A percentile compares a stretch with the other conserved stretches of the same genome.
These are phyloP conservation scores for Knufia petricola DNA, from an alignment of 2,329 filamentous ascomycete genomes.

Conservation along the genomic window DNA sequence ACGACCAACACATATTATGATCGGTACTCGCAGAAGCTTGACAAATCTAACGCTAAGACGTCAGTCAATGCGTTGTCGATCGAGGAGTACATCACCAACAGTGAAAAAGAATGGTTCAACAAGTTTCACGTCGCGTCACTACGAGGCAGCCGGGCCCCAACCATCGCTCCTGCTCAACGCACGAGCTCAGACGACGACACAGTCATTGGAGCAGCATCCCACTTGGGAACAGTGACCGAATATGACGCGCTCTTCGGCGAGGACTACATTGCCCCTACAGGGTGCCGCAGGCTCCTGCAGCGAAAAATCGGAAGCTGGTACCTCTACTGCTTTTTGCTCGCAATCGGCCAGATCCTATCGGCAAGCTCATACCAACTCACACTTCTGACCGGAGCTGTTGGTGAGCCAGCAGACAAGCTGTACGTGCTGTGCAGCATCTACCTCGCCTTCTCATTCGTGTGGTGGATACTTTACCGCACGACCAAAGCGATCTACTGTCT, in stretches of 20 bases:
- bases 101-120: slow-evolving; percentile 58
- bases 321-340: slow-evolving; percentile 52
- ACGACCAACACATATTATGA: slow-evolving; percentile 52
- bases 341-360: slow-evolving; percentile 53
- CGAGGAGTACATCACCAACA: slow-evolving; percentile 54
- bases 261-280: no score
- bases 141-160: slow-evolving; percentile 25
- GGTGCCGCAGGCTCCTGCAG: not conserved
- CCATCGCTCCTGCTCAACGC: slow-evolving; percentile 31
- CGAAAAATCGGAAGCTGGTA: slow-evolving; percentile 43
- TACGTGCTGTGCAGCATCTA: slow-evolving; percentile 54
- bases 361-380: slow-evolving; percentile 61
- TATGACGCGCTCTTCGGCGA: no score
- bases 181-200: slow-evolving; percentile 26
- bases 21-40: slow-evolving; percentile 49
- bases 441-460: slow-evolving; percentile 47
- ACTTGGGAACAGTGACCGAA: no score
- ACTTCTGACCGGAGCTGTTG: slow-evolving; percentile 53
- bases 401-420: slow-evolving; percentile 48
- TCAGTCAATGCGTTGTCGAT: slow-evolving; percentile 51
- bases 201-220: slow-evolving; percentile 27
- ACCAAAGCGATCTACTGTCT: slow-evolving; percentile 49
- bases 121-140: slow-evolving; percentile 50
- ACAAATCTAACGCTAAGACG: slow-evolving; percentile 46
- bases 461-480: slow-evolving; percentile 54